phyloP scores from a whole-genome alignment of 805 yeast species.

The Candida ortonii region DNA sequence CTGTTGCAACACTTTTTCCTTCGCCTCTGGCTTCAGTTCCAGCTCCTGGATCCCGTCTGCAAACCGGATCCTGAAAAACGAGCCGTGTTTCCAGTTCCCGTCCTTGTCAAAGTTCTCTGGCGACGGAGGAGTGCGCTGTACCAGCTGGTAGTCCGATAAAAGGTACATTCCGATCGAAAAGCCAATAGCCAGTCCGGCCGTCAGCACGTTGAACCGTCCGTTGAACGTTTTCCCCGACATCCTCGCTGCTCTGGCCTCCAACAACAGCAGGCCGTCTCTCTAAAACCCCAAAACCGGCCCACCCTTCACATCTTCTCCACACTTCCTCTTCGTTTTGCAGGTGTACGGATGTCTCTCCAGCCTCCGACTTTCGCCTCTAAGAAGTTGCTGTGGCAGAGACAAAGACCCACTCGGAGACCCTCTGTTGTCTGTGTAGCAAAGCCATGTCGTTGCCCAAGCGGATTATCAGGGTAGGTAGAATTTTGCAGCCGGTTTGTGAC shows the following conservation, averaged over 20 bases:
- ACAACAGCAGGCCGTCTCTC: no score
- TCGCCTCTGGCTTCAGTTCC: conserved; percentile 36
- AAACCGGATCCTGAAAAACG: conserved; percentile 35
- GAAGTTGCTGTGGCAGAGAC: no score
- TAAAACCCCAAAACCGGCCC: no score
- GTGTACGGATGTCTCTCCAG: no score
- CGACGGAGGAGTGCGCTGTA: conserved; percentile 40
- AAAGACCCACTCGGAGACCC: no score
- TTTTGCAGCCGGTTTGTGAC: background rate
- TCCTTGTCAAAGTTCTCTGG: conserved; percentile 37
- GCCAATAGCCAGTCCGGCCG: conserved; percentile 27
- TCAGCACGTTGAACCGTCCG: conserved; percentile 30
- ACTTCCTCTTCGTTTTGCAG: no score
- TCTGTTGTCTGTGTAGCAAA: no score
- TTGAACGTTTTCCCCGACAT: conserved; percentile 22
- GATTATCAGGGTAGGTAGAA: conserved; percentile 70
- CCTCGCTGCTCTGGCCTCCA: no score
- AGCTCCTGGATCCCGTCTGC: conserved; percentile 36
- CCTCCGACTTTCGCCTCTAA: no score
- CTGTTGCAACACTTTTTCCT: conserved; percentile 14
- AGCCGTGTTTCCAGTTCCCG: conserved; percentile 37
- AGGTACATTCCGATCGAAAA: conserved; percentile 27
- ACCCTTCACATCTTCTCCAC: no score
- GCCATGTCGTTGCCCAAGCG: conserved; percentile 77
- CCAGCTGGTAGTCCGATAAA: conserved; percentile 34